These are phyloP conservation scores for Iris macrosiphon DNA, from an alignment of 106 monocot species.

Conservation along the genomic window DNA sequence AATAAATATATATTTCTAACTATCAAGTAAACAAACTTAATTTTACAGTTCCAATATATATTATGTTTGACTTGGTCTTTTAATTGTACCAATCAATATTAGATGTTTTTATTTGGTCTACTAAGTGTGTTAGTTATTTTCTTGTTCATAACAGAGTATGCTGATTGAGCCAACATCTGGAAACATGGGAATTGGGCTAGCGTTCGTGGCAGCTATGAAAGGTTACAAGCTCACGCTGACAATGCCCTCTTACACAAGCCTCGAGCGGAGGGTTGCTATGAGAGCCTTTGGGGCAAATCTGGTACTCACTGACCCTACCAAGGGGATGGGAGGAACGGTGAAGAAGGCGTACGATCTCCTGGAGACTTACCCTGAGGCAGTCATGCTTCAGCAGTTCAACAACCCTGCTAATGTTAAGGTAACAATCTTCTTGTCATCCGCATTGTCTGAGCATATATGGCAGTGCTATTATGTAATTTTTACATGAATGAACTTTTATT, in stretches of 20 bases:
- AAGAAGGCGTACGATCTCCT: constrained; percentile 82
- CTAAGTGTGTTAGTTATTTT: not conserved
- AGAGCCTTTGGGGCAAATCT: constrained; percentile 87
- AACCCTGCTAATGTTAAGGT: constrained; percentile 94
- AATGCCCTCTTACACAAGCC: constrained; percentile 96
- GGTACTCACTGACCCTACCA: constrained; percentile 86
- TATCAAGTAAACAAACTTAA: not conserved
- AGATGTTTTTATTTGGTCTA: not conserved
- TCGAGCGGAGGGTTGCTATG: constrained; percentile 90
- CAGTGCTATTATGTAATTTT: no score
- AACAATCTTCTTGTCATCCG: no score
- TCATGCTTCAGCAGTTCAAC: constrained; percentile 97
- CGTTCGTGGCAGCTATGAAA: constrained; percentile 81
- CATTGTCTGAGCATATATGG: no score
- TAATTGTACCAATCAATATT: not conserved
- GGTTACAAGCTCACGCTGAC: constrained; percentile 88
- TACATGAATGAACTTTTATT: no score
- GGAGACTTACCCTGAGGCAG: constrained; percentile 53
- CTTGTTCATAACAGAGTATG: constrained; percentile 44
- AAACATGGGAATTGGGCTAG: constrained; percentile 90
- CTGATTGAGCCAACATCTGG: constrained; percentile 96
- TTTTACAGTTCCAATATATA: not conserved
- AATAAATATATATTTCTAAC: not conserved
- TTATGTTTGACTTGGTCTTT: not conserved
- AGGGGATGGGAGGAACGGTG: constrained; percentile 95